Conservation (phyloP, 2,329 filamentous ascomycete species). For the Rosellinia necatrix region DNA sequence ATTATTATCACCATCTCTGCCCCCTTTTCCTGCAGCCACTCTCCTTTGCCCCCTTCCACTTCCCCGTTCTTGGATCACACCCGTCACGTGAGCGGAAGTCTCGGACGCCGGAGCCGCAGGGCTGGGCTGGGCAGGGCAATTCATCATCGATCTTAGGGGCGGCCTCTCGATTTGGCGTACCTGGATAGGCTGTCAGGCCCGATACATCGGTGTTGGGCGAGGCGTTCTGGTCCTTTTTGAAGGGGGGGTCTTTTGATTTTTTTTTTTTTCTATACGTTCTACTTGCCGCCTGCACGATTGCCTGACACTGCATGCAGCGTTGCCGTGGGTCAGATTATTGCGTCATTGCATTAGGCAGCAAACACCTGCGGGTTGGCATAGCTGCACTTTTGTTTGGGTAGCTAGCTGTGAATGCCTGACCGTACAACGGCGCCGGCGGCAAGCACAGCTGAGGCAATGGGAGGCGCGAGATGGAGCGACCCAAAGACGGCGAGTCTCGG, state of each 20-base stretch:
- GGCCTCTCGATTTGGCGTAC: background rate
- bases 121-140: background rate
- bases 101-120: conserved; percentile 3
- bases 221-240: background rate
- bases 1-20: background rate
- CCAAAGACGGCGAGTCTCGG: background rate
- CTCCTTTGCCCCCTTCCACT: background rate
- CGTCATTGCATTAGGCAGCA: conserved; percentile 4
- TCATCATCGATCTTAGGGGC: conserved; percentile 7
- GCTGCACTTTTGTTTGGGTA: background rate
- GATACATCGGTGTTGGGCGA: conserved; percentile 15
- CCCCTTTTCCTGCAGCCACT: background rate
- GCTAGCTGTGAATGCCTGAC: conserved; percentile 2
- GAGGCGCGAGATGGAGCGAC: background rate
- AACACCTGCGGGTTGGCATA: background rate
- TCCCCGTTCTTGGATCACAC: background rate
- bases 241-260: background rate
- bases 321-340: background rate
- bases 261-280: background rate
- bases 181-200: background rate
- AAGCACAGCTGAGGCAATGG: background rate
- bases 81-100: background rate
- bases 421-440: background rate
- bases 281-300: background rate
- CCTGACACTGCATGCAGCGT: background rate